These are phyloP conservation scores for Plasmodium billcollinsi DNA, from an alignment of 169 alveolate genomes.

Conservation along the genomic window DNA sequence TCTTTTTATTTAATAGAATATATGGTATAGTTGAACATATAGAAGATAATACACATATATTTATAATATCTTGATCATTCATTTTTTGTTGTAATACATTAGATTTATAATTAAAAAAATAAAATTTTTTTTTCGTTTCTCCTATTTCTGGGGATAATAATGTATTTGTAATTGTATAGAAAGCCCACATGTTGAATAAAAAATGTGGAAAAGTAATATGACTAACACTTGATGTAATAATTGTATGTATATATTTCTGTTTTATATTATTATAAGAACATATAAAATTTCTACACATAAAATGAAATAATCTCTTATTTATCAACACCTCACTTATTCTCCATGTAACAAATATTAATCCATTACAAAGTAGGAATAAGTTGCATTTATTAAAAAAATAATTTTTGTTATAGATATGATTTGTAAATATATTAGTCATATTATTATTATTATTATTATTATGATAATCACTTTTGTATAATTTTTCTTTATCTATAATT, in stretches of 20 bases:
- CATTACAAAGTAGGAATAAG: constrained; percentile 77
- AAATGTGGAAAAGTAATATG: constrained; percentile 76
- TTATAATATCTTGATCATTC: constrained; percentile 44
- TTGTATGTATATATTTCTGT: constrained; percentile 79
- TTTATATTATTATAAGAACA: constrained; percentile 81
- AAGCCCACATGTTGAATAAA: constrained; percentile 75
- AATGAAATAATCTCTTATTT: constrained; percentile 77
- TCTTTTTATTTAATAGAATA: constrained; percentile 42
- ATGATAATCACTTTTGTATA: no score
- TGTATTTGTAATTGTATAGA: constrained; percentile 58
- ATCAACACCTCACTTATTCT: constrained; percentile 71
- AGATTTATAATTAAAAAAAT: constrained; percentile 58
- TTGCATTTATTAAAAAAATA: constrained; percentile 61
- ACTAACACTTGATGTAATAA: constrained; percentile 82
- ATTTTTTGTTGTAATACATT: constrained; percentile 69
- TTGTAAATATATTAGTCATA: constrained; percentile 17
- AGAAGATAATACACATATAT: constrained; percentile 54
- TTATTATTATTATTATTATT: constrained; percentile 22
- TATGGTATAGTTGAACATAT: constrained; percentile 55
- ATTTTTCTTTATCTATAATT: constrained; percentile 2
- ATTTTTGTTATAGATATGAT: constrained; percentile 5
- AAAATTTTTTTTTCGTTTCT: constrained; percentile 58
- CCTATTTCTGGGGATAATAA: constrained; percentile 74
- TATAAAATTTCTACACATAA: constrained; percentile 82
- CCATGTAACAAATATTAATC: constrained; percentile 82